These are phyloP conservation scores for Syncephalastrum sp. DNA, from an alignment of 371 early-diverging fungal genomes.

Conservation along the genomic window DNA sequence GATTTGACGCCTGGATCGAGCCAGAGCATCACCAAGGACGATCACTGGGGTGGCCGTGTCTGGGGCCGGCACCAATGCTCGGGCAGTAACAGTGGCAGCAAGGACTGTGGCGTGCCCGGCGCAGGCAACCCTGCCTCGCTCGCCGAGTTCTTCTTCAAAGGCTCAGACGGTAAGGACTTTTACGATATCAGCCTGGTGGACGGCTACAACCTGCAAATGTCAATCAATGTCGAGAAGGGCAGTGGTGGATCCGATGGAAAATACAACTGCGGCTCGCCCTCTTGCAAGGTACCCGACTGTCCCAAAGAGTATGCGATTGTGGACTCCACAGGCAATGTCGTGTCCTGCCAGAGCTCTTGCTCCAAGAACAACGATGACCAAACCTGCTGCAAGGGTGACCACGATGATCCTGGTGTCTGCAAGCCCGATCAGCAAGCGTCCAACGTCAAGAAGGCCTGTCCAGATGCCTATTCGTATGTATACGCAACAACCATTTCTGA, in stretches of 20 bases:
- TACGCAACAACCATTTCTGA: conserved; percentile 1
- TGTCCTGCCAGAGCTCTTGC: conserved; percentile 38
- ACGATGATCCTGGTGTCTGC: conserved; percentile 30
- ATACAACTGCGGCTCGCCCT: conserved; percentile 37
- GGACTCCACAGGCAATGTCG: conserved; percentile 26
- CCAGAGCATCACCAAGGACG: conserved; percentile 27
- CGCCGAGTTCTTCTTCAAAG: conserved; percentile 50
- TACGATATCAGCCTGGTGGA: conserved; percentile 51
- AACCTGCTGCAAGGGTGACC: conserved; percentile 32
- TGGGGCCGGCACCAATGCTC: conserved; percentile 41
- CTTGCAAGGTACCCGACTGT: conserved; percentile 28
- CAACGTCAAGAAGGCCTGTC: conserved; percentile 32
- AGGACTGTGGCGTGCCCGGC: conserved; percentile 40
- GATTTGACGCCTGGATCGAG: conserved; percentile 34
- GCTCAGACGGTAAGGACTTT: conserved; percentile 35
- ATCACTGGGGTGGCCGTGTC: conserved; percentile 48
- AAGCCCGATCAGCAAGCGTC: conserved; percentile 19
- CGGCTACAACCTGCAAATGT: conserved; percentile 42
- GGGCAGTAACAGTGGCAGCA: conserved; percentile 18
- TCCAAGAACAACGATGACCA: conserved; percentile 20
- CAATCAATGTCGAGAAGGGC: conserved; percentile 19
- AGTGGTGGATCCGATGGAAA: conserved; percentile 9
- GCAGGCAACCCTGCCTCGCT: conserved; percentile 43
- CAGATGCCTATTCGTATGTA: conserved; percentile 38
- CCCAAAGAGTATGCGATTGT: conserved; percentile 30